Evolutionary conservation across 2,329 filamentous ascomycete species (phyloP), one percentile per base, ranked within the genome.

Genomic region (Epichloe coenophiala): DNA sequence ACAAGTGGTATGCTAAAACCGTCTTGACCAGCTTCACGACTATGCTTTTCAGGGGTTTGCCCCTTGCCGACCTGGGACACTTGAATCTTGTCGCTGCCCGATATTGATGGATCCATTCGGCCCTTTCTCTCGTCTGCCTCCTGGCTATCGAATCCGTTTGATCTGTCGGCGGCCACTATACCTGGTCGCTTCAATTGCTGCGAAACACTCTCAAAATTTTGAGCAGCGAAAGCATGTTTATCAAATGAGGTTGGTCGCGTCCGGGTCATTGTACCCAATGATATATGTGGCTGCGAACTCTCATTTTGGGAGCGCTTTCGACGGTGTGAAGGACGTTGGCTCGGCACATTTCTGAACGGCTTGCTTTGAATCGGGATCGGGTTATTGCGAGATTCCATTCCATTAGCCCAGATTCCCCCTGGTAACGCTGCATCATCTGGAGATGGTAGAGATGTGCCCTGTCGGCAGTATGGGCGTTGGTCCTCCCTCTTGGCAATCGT

Each of bases 401-500:
- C 9, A 31, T 31, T 31, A 8, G 27, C 8, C 27, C 27, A 31
- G 3, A 31, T 31, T 31, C 9, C 27, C 27, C 27, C 27, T 31
- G 8, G 27, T 3, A 31, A 31, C 27, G 27, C 27, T 31, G 27
- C 27, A 4, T 44, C 17, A 33, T n/a, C 15, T 31, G 8, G 31
- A 21, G 38, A 17, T 47, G 37, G 2, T 71, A 68, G n/a, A 59
- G 42, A 31, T 21, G 12, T 44, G 21, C 21, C 13, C 58, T 38
- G 11, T 73, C 71, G 47, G 67, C 67, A 17, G 69, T 68, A 47
- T 73, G 69, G 23, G 61, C 66, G 6, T 33, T 62, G 68, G 43
- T 64, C 74, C 56, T 77, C 81, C n/a, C 61, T 58, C 33, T 55
- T 59, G 17, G 54, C 61, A 55, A 81, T 74, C 70, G 88, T 82